Percentiles rank a stretch among this genome's conserved stretches.
Evolutionary conservation across 1,139 yeast genomes (phyloP).

Genomic region (Pichia sp.): DNA sequence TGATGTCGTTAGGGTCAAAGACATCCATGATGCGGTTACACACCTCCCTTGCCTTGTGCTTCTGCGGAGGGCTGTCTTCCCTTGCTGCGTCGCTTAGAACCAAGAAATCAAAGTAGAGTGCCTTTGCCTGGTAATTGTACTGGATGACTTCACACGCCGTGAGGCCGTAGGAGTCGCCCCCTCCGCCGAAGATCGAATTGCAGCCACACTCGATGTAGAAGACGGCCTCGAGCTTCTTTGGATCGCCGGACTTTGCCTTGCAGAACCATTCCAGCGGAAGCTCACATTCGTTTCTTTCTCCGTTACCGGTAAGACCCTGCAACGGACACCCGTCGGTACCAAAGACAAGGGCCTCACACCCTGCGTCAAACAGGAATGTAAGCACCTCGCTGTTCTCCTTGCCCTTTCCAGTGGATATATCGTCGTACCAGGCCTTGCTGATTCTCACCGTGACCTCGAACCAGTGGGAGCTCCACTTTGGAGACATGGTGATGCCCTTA

Average conservation of each 20-base stretch:
- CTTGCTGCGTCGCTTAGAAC: slow-evolving; percentile 87
- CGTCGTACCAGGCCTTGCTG: slow-evolving; percentile 54
- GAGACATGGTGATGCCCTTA: slow-evolving; percentile 64
- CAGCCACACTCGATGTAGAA: slow-evolving; percentile 89
- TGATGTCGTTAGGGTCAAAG: slow-evolving; percentile 52
- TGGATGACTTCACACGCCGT: slow-evolving; percentile 71
- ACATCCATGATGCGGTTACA: slow-evolving; percentile 78
- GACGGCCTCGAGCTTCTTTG: slow-evolving; percentile 34
- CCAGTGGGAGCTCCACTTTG: slow-evolving; percentile 98
- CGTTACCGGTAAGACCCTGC: slow-evolving; percentile 85
- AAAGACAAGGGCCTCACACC: slow-evolving; percentile 81
- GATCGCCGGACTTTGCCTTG: slow-evolving; percentile 15
- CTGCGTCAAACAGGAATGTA: slow-evolving; percentile 69
- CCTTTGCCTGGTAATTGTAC: slow-evolving; percentile 78
- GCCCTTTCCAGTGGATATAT: not conserved
- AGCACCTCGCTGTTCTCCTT: slow-evolving; percentile 51
- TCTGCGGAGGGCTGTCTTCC: slow-evolving; percentile 80
- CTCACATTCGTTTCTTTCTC: slow-evolving; percentile 71
- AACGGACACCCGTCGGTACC: slow-evolving; percentile 60
- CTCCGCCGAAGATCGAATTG: slow-evolving; percentile 88
- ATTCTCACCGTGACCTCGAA: slow-evolving; percentile 61
- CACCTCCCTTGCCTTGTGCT: slow-evolving; percentile 72
- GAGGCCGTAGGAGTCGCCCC: slow-evolving; percentile 55
- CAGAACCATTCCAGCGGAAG: slow-evolving; percentile 52
- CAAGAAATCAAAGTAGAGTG: slow-evolving; percentile 77